These are phyloP conservation scores for Spizellomyces punctatus DNA, from an alignment of 192 early-diverging fungal species.

Conservation along the genomic window DNA sequence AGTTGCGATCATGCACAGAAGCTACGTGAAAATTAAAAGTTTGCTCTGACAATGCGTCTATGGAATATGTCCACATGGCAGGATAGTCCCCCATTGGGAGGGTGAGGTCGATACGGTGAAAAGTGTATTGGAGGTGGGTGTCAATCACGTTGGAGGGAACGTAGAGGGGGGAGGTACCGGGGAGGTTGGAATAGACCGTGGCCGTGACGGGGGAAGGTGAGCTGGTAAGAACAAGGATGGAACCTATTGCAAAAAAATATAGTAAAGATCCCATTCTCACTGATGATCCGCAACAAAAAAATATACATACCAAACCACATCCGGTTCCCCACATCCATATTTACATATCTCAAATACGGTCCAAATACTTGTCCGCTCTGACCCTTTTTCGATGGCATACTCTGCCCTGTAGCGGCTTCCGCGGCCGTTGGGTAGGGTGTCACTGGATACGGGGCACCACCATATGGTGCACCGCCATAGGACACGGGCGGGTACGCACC, in stretches of 20 bases:
- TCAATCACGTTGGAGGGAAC: constrained; percentile 3
- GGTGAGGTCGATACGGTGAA: constrained; percentile 20
- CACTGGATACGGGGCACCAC: too few species aligned
- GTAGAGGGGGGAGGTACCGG: not conserved
- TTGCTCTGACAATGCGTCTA: not conserved
- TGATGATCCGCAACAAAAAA: not conserved
- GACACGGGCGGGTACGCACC: too few species aligned
- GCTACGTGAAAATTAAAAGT: constrained; percentile 16
- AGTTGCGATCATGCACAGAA: constrained; percentile 2
- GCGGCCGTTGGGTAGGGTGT: too few species aligned
- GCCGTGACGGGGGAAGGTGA: not conserved
- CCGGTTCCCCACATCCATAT: constrained; percentile 10
- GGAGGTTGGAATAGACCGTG: constrained; percentile 6
- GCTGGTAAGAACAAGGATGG: constrained; percentile 7
- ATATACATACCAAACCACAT: constrained; percentile 17
- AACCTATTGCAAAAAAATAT: not conserved
- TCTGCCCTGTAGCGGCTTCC: too few species aligned
- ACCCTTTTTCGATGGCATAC: too few species aligned
- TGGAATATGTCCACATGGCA: constrained; percentile 4
- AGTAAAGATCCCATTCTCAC: not conserved
- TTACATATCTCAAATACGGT: constrained; percentile 23
- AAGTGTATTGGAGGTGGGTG: constrained; percentile 6
- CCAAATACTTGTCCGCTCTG: constrained; percentile 7
- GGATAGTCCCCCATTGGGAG: constrained; percentile 7
- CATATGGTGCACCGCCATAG: too few species aligned